These are phyloP conservation scores for Thymus quinquecostatus DNA, from an alignment of 257 asterid genomes.

Conservation along the genomic window DNA sequence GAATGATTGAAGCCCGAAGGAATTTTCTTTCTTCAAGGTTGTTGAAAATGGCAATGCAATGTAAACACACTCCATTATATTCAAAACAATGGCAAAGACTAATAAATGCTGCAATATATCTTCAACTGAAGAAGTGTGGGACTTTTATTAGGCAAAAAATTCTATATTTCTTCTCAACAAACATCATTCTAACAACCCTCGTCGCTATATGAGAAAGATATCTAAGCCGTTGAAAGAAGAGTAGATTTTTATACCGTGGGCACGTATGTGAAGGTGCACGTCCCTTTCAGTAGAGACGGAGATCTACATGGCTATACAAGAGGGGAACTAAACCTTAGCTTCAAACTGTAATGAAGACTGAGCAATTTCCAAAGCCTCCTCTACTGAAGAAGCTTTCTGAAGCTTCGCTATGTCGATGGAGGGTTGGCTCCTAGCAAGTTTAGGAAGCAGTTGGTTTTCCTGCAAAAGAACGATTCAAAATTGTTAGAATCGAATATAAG, in stretches of 20 bases:
- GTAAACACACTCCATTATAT: too few species aligned
- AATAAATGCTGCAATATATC: too few species aligned
- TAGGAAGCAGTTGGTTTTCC: constrained; percentile 91
- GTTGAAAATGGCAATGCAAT: too few species aligned
- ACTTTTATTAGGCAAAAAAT: neutral
- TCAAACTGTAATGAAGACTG: constrained; percentile 53
- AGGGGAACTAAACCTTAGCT: constrained; percentile 38
- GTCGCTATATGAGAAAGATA: neutral
- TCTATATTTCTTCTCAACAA: neutral
- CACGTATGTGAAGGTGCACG: neutral
- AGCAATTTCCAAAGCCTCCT: constrained; percentile 82
- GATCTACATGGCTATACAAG: neutral
- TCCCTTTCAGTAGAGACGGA: neutral
- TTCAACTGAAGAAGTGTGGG: too few species aligned
- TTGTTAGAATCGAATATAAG: neutral
- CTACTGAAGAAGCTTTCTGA: constrained; percentile 79
- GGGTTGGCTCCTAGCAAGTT: constrained; percentile 86
- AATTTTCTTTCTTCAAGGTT: too few species aligned
- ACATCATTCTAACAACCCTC: neutral
- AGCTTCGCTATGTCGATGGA: constrained; percentile 67
- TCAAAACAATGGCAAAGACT: too few species aligned
- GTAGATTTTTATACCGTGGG: neutral
- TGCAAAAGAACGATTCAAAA: constrained; percentile 23
- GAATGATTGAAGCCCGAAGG: too few species aligned
- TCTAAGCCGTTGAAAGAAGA: neutral